These are phyloP conservation scores for Trichoderma sp. DNA, from an alignment of 2,329 filamentous ascomycete species.

Conservation along the genomic window DNA sequence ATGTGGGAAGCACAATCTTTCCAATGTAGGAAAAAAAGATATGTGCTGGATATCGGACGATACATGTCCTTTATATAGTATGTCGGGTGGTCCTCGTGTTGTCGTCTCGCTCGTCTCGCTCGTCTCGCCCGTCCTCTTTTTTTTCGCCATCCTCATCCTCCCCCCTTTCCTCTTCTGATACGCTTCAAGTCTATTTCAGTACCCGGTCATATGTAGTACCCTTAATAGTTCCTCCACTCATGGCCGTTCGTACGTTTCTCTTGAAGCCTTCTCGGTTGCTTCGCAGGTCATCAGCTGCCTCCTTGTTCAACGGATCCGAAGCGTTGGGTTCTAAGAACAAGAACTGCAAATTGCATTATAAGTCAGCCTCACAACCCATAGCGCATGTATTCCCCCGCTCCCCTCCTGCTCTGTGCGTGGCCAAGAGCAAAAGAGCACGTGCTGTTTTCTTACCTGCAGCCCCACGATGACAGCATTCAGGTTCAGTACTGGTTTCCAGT, in stretches of 20 bases:
- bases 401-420: neutral
- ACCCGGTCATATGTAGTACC: conserved; percentile 77
- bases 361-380: neutral
- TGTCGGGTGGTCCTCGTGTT: neutral
- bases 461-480: conserved; percentile 96
- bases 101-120: neutral
- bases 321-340: conserved; percentile 97
- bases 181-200: conserved; percentile 54
- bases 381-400: too few species aligned
- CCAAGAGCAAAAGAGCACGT: neutral
- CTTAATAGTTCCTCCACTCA: conserved; percentile 77
- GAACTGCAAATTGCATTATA: conserved; percentile 60
- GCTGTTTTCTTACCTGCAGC: conserved; percentile 63
- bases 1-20: neutral
- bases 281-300: conserved; percentile 90
- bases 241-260: conserved; percentile 81
- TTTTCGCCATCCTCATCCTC: neutral
- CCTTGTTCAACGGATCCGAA: conserved; percentile 96
- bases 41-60: conserved; percentile 9
- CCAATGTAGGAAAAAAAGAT: neutral
- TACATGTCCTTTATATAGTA: conserved; percentile 13
- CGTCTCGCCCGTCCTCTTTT: neutral
- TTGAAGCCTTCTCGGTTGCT: conserved; percentile 86
- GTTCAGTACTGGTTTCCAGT: conserved; percentile 98
- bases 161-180: neutral